Evolutionary conservation across 2,329 filamentous ascomycete species (phyloP).

Genomic region (Trichothecium roseum): DNA sequence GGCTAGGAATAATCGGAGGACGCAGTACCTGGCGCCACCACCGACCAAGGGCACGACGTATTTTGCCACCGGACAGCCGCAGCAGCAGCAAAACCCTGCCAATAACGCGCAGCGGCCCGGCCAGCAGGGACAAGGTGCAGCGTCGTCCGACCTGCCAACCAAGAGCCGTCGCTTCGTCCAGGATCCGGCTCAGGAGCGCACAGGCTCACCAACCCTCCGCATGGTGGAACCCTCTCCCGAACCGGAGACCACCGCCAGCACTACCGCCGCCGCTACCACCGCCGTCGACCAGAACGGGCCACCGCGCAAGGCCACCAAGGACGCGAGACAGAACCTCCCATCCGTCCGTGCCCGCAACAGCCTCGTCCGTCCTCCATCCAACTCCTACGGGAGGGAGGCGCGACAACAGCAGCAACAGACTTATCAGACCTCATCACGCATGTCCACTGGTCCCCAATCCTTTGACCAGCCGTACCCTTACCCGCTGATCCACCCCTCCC

Average conservation of each 20-base stretch:
- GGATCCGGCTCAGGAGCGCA: conserved; percentile 12
- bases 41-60: conserved; percentile 19
- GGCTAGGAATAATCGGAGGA: conserved; percentile 8
- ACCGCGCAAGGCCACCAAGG: conserved; percentile 5
- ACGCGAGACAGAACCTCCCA: background rate
- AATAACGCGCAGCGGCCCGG: conserved; percentile 4
- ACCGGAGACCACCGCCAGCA: conserved; percentile 12
- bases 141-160: conserved; percentile 3
- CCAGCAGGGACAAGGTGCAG: conserved; percentile 3
- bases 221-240: conserved; percentile 24
- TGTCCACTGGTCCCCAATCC: too few relatives aligned
- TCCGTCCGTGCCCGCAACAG: background rate
- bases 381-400: conserved; percentile 5
- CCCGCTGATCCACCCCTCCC: conserved; percentile 6
- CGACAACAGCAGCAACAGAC: conserved; percentile 9
- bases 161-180: conserved; percentile 3
- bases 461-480: background rate
- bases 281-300: conserved; percentile 9
- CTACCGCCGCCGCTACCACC: conserved; percentile 7
- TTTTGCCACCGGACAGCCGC: conserved; percentile 27
- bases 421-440: background rate
- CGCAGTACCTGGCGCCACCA: conserved; percentile 16
- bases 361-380: conserved; percentile 1
- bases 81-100: conserved; percentile 9
- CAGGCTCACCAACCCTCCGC: conserved; percentile 25